Evolutionary conservation across 768 basidiomycete genomes (phyloP).

Genomic region (Collybia nuda): DNA sequence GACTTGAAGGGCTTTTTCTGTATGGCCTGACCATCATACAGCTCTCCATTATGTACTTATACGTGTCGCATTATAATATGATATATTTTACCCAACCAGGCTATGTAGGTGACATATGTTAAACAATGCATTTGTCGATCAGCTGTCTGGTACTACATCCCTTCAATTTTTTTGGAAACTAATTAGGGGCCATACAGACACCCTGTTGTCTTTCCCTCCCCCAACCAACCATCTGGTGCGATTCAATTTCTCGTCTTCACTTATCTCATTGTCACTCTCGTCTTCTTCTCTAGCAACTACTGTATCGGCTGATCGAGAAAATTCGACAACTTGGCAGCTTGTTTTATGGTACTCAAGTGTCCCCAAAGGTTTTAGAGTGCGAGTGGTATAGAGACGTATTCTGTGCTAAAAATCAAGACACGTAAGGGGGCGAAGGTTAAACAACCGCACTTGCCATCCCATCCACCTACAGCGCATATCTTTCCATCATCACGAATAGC

Average conservation of each 20-base stretch:
- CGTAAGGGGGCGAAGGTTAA: not conserved
- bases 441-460: constrained; percentile 83
- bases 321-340: constrained; percentile 72
- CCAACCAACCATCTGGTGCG: constrained; percentile 62
- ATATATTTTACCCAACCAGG: no score
- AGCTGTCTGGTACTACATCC: no score
- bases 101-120: no score
- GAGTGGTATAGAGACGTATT: constrained; percentile 80
- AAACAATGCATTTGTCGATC: no score
- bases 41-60: no score
- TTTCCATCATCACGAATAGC: constrained; percentile 72
- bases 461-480: constrained; percentile 87
- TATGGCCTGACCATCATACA: not conserved
- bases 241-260: constrained; percentile 38
- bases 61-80: no score
- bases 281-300: constrained; percentile 14
- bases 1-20: constrained; percentile 30
- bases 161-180: constrained; percentile 28
- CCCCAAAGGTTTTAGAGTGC: constrained; percentile 79
- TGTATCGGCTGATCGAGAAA: constrained; percentile 41
- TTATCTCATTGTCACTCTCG: constrained; percentile 56
- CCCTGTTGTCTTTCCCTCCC: constrained; percentile 66
- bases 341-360: constrained; percentile 81
- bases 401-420: constrained; percentile 35
- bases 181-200: constrained; percentile 72